phyloP scores from a whole-genome alignment of 2,329 filamentous ascomycete species.

The Trichoderma sp. region DNA sequence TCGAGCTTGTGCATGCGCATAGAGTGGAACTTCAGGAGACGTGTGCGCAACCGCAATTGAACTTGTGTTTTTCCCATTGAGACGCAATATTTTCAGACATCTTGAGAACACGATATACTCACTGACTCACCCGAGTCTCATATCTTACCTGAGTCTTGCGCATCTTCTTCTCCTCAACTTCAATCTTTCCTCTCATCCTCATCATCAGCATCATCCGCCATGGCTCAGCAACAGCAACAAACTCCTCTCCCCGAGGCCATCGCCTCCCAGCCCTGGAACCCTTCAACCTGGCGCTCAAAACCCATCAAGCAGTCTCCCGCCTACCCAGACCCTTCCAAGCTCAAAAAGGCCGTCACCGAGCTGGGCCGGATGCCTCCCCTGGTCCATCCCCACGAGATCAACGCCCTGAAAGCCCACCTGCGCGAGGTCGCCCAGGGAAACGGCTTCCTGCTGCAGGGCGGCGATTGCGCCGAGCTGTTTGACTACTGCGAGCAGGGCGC shows the following conservation, averaged over 20 bases:
- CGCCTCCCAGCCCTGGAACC: constrained; percentile 46
- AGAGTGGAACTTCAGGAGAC: neutral
- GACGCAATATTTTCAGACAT: neutral
- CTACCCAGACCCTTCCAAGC: constrained; percentile 61
- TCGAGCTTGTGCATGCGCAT: neutral
- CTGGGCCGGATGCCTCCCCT: constrained; percentile 71
- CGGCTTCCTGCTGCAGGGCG: constrained; percentile 91
- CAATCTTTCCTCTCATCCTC: neutral
- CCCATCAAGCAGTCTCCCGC: constrained; percentile 74
- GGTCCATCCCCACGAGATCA: constrained; percentile 77
- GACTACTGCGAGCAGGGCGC: constrained; percentile 88
- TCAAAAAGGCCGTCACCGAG: constrained; percentile 60
- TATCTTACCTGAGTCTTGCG: neutral
- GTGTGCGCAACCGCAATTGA: neutral
- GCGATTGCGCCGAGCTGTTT: constrained; percentile 95
- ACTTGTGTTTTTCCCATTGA: neutral
- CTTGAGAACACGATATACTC: neutral
- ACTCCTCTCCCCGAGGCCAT: neutral
- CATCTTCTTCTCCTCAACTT: neutral
- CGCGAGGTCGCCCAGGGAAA: constrained; percentile 85
- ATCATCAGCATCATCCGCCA: neutral
- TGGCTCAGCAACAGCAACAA: constrained; percentile 5
- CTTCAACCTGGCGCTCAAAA: constrained; percentile 70
- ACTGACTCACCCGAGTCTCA: neutral
- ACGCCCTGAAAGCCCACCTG: constrained; percentile 72